Evolutionary conservation across 2,329 filamentous ascomycete species (phyloP).

Genomic region (Diaporthe longicolla): DNA sequence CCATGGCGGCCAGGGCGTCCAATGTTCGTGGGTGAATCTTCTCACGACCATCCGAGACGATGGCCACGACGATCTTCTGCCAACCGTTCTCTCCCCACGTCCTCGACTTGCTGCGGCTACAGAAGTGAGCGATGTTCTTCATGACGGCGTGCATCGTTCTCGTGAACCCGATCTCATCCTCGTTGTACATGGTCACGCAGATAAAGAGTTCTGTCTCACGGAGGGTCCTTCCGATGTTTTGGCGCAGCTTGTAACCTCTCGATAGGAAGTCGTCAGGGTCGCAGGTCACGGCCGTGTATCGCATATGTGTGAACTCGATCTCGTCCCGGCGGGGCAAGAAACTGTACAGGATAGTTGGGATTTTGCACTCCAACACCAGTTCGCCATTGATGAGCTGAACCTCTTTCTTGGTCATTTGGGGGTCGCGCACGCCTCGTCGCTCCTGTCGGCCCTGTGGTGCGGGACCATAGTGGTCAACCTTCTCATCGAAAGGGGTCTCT

Average conservation of each 20-base stretch:
- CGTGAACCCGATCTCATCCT: conserved; percentile 96
- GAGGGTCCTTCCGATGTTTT: conserved; percentile 85
- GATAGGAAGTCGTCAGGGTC: conserved; percentile 94
- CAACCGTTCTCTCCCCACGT: conserved; percentile 98
- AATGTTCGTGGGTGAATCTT: conserved; percentile 93
- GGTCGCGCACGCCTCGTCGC: conserved; percentile 86
- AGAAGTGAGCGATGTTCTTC: conserved; percentile 98
- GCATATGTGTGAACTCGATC: conserved; percentile 98
- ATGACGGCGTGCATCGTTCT: conserved; percentile 99
- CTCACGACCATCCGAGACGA: conserved; percentile 93
- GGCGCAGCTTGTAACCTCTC: conserved; percentile 91
- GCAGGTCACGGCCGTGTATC: conserved; percentile 98
- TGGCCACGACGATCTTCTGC: conserved; percentile 99
- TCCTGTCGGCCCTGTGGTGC: conserved; percentile 90
- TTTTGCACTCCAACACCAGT: conserved; percentile 98
- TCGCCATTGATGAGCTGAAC: conserved; percentile 98
- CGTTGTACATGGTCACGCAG: conserved; percentile 99
- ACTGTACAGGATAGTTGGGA: conserved; percentile 97
- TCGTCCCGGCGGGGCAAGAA: conserved; percentile 95
- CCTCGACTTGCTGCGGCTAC: conserved; percentile 88
- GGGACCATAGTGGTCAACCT: conserved; percentile 86
- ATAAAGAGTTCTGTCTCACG: conserved; percentile 97
- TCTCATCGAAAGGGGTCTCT: conserved; percentile 58
- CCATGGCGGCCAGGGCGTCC: conserved; percentile 95
- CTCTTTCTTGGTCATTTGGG: conserved; percentile 93